Percentiles rank a stretch among this genome's conserved stretches.
Evolutionary conservation across 768 basidiomycete genomes (phyloP).

Genomic region (Xerocomus spinulosus): DNA sequence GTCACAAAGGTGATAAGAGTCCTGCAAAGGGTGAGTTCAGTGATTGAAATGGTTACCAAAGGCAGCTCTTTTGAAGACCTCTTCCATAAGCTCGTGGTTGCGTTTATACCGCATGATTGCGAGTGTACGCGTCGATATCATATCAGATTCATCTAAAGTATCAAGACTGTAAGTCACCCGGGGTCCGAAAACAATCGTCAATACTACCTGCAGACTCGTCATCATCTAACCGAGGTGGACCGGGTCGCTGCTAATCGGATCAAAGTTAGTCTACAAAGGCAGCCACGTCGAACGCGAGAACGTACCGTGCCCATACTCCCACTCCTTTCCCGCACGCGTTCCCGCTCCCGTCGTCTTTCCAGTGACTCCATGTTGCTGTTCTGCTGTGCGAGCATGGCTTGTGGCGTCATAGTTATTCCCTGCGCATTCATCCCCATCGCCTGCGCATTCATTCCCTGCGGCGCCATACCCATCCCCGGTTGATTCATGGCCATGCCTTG

Average conservation of each 20-base stretch:
- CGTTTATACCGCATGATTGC: slow-evolving; percentile 69
- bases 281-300: not conserved
- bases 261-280: not conserved
- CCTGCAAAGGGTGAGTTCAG: too few relatives aligned
- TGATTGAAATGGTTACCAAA: slow-evolving; percentile 37
- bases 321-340: slow-evolving; percentile 47
- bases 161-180: not conserved
- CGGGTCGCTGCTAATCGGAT: slow-evolving; percentile 26
- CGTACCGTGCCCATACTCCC: slow-evolving; percentile 40
- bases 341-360: slow-evolving; percentile 59
- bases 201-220: slow-evolving; percentile 63
- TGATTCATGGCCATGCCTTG: slow-evolving; percentile 24
- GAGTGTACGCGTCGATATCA: slow-evolving; percentile 67
- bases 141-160: slow-evolving; percentile 57
- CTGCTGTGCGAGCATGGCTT: slow-evolving; percentile 70
- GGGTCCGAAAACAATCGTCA: not conserved
- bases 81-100: slow-evolving; percentile 83
- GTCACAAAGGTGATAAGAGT: not conserved
- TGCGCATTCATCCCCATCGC: slow-evolving; percentile 20
- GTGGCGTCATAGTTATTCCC: slow-evolving; percentile 33
- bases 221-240: slow-evolving; percentile 39
- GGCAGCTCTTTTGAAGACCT: slow-evolving; percentile 71
- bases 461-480: slow-evolving; percentile 21
- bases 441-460: slow-evolving; percentile 25
- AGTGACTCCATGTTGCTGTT: slow-evolving; percentile 68